Evolutionary conservation across 2,329 filamentous ascomycete genomes (phyloP), one percentile per base, ranked within the genome.

Genomic region (Neopestalotiopsis sp.): DNA sequence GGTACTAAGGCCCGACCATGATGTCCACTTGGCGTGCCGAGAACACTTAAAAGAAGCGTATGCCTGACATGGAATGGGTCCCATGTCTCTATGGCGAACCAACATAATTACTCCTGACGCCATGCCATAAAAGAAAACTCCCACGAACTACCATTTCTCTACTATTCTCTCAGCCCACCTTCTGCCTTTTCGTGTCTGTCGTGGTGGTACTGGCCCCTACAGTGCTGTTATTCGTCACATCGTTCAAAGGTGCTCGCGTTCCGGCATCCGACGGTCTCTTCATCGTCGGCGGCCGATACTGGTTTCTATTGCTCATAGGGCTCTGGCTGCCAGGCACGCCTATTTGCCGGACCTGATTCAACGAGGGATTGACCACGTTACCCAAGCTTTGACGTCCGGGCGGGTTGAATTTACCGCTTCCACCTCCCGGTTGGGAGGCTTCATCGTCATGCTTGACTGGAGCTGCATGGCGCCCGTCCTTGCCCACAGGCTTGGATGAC

Each of bases 401-500:
- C 32, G 67, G 65, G 38, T 61, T 72, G 64, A 71, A 69, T 45
- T 65, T 72, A 62, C 42, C 70, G n/a, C 70, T 67, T 28, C 71
- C 67, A 32, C 59, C 53, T 56, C 64, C 69, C 5, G 49, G 58
- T 65, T 40, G 80, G 79, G 45, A 68, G 70, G 73, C 77, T 75
- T 76, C 76, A 13, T 71, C 68, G 10, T 79, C 76, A 24, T 74
- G 74, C 65, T 77, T 76, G 1, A 73, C 42, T 1, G 85, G 83
- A 1, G 85, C 77, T 0, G 89, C 82, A 69, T 90, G 87, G 71
- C 87, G 83, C 0, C 85, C 81, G 61, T 84, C 85, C 71, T 86
- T 88, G 4, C 86, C 87, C 1, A 97, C 82, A 0, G 94, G 94
- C 66, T 91, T 91, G 4, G 92, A 95, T 65, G 89, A 91, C 28